Conservation (phyloP, 345 rosid genomes). For the Erucastrum elatum region DNA sequence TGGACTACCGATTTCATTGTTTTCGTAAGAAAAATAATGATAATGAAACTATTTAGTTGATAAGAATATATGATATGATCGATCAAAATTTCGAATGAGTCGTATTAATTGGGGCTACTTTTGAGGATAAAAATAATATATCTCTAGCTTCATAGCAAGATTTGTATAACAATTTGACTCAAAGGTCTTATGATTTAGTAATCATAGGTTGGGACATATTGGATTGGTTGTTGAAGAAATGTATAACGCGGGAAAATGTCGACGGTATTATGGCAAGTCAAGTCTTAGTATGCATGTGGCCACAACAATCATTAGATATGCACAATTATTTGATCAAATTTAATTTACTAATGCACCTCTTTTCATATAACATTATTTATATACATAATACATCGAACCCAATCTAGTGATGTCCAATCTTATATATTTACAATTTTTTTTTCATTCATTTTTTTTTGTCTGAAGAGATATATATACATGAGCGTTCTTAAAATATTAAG, state of each 20-base stretch:
- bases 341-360: neutral
- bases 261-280: conserved; percentile 21
- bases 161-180: neutral
- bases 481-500: no score
- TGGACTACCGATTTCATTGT: neutral
- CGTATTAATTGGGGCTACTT: neutral
- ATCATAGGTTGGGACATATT: conserved; percentile 25
- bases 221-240: conserved; percentile 37
- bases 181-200: conserved; percentile 28
- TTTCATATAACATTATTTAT: conserved; percentile 5
- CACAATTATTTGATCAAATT: conserved; percentile 25
- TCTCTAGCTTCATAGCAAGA: conserved; percentile 2
- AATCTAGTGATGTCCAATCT: conserved; percentile 25
- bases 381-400: conserved; percentile 18
- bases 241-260: conserved; percentile 1
- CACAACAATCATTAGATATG: conserved; percentile 32
- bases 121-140: neutral
- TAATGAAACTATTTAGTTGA: neutral
- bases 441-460: neutral
- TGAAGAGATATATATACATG: neutral
- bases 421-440: neutral
- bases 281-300: conserved; percentile 24
- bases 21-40: neutral
- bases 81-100: neutral
- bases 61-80: neutral